Evolutionary conservation across 306 rosid genomes (phyloP).

Genomic region (Hylodesmum podocarpum): DNA sequence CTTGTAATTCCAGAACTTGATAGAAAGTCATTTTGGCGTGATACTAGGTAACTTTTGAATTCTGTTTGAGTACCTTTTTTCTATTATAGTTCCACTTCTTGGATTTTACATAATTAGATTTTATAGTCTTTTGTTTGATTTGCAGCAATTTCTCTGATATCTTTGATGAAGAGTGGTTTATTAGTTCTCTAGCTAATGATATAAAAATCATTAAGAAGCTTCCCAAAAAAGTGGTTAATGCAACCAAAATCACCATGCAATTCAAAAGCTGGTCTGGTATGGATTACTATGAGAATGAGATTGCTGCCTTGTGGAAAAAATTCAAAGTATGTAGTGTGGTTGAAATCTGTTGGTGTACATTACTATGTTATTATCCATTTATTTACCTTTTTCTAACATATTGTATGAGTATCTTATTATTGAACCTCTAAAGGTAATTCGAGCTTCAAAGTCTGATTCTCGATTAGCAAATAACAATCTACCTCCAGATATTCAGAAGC

Average conservation of each 20-base stretch:
- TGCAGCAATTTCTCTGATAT: conserved; percentile 87
- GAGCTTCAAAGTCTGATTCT: conserved; percentile 92
- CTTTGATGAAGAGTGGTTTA: conserved; percentile 82
- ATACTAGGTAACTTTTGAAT: conserved; percentile 59
- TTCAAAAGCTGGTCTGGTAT: conserved; percentile 95
- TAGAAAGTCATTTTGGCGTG: conserved; percentile 86
- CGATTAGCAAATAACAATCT: conserved; percentile 87
- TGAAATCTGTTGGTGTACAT: conserved; percentile 11
- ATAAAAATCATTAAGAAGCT: conserved; percentile 70
- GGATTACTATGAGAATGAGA: conserved; percentile 80
- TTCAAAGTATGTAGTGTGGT: conserved; percentile 50
- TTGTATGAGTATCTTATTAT: conserved; percentile 16
- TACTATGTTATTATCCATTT: conserved; percentile 8
- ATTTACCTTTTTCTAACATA: conserved; percentile 19
- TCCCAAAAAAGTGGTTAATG: conserved; percentile 55
- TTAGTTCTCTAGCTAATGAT: conserved; percentile 73
- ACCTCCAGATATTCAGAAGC: conserved; percentile 83
- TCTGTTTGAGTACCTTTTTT: neutral
- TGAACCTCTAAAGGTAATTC: conserved; percentile 59
- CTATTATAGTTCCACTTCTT: neutral
- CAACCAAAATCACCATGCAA: conserved; percentile 56
- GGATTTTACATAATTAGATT: conserved; percentile 24
- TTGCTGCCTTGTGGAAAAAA: conserved; percentile 71
- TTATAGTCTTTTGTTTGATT: conserved; percentile 22
- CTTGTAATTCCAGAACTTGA: conserved; percentile 96